Evolutionary conservation across 176 grass and related monocot genomes (phyloP).

Genomic region (Rhipidocladum racemiflorum): DNA sequence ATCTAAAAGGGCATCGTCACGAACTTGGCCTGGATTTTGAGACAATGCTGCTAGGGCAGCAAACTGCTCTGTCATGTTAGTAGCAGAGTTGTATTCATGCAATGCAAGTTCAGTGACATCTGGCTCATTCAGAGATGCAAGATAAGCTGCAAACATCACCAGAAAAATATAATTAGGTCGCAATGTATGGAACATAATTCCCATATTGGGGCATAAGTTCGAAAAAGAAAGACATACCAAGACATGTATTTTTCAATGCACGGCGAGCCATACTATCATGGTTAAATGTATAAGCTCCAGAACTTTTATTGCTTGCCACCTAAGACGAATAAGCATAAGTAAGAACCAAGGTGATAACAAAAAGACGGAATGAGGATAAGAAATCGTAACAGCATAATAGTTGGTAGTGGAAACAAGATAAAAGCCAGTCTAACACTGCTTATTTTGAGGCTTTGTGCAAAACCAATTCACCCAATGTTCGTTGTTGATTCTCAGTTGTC

Average conservation of each 20-base stretch:
- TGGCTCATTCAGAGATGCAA: slow-evolving; percentile 71
- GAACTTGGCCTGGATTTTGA: slow-evolving; percentile 87
- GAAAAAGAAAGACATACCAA: slow-evolving; percentile 53
- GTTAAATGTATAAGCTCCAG: slow-evolving; percentile 70
- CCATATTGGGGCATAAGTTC: background rate
- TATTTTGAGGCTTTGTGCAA: background rate
- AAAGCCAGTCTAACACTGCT: background rate
- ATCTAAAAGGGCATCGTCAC: slow-evolving; percentile 80
- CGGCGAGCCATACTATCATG: slow-evolving; percentile 79
- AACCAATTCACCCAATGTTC: background rate
- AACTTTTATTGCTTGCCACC: slow-evolving; percentile 72
- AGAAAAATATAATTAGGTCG: slow-evolving; percentile 38
- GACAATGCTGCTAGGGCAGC: slow-evolving; percentile 86
- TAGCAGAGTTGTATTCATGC: slow-evolving; percentile 80
- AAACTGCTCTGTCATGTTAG: slow-evolving; percentile 99
- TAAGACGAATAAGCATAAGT: slow-evolving; percentile 24
- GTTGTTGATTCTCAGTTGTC: background rate
- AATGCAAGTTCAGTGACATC: slow-evolving; percentile 73
- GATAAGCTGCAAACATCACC: slow-evolving; percentile 62
- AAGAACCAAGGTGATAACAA: background rate
- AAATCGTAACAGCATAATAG: slow-evolving; percentile 11
- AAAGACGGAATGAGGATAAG: background rate
- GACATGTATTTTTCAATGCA: slow-evolving; percentile 83
- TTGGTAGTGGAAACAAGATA: background rate
- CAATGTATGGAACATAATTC: background rate